phyloP scores from a whole-genome alignment of 2,329 filamentous ascomycete genomes.

The Tolypocladium tropicale region DNA sequence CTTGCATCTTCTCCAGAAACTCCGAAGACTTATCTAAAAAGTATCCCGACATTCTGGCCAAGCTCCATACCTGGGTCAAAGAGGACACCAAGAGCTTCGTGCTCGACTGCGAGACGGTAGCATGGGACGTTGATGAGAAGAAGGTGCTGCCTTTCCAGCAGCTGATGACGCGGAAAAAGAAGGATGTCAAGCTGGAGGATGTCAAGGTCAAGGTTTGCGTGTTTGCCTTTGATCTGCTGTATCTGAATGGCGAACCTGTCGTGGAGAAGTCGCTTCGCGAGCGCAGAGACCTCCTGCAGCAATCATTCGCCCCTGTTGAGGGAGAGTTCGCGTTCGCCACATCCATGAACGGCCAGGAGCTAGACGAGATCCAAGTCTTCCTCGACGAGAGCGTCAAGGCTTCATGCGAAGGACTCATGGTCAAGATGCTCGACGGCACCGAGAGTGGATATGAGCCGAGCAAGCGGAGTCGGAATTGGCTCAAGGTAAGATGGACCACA shows the following conservation, averaged over 20 bases:
- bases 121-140: constrained; percentile 90
- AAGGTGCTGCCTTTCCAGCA: constrained; percentile 96
- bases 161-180: constrained; percentile 94
- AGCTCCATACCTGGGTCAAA: constrained; percentile 84
- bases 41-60: constrained; percentile 88
- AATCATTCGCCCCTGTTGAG: constrained; percentile 66
- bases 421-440: constrained; percentile 93
- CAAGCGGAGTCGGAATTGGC: constrained; percentile 94
- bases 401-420: constrained; percentile 95
- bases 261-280: constrained; percentile 83
- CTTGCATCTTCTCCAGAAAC: constrained; percentile 93
- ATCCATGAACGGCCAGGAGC: constrained; percentile 73
- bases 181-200: constrained; percentile 91
- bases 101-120: constrained; percentile 95
- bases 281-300: constrained; percentile 63
- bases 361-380: constrained; percentile 88
- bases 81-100: constrained; percentile 88
- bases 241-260: constrained; percentile 81
- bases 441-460: constrained; percentile 95
- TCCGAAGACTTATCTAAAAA: constrained; percentile 96
- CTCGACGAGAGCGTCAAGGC: constrained; percentile 93
- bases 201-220: constrained; percentile 96
- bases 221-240: constrained; percentile 91
- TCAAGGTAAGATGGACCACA: constrained; percentile 54
- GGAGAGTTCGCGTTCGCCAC: constrained; percentile 90